Base-by-base conservation (phyloP, 164 flowering plant genomes). In the Sextonia rubra region DNA sequence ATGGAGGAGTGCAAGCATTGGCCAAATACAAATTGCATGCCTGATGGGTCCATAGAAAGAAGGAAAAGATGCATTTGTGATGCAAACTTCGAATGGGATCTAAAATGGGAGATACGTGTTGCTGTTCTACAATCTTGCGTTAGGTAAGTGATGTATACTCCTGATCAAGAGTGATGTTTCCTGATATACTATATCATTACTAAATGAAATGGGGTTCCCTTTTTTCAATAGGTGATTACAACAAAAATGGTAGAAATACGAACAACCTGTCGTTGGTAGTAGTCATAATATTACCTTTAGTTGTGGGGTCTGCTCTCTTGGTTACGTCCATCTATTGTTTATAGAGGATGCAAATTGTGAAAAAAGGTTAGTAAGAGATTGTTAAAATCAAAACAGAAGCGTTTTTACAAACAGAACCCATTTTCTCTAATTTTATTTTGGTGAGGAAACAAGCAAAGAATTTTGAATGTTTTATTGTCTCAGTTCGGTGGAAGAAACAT, bases 61-160 rank as follows among this genome's bases (percentile, higher is more conserved):
- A 44, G 26, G 3, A 67, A 47, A 23, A 67, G 70, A 22, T 67
- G 70, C 70, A 44, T 67, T 47, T 67, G 70, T 56, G 47, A 67
- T 67, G 14, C 4, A 47, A 47, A 67, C 25, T 67, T 67, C 18
- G 17, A 9, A 2, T 67, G 56, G 56, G 48, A 67, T 67, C 70
- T 27, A 9, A 5, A 7, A 65, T 17, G 2, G 29, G 12, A 5
- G n/a, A 66, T 30, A 66, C 32, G 68, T 18, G 25, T 63, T 11
- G 26, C 0, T 47, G 12, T 1, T 47, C 11, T 6, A 12, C 6
- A 18, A 60, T 22, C 62, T 18, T n/a, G n/a, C n/a, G n/a, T 18
- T 60, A 60, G 62, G 62, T 60, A 60, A n/a, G 62, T 20, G n/a
- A n/a, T 23, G n/a, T n/a, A n/a, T n/a, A 4, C 9, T 20, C 12